Evolutionary conservation across 371 early-diverging fungal species (phyloP), one percentile per base, ranked within the genome.

Genomic region (Actinomucor elegans): DNA sequence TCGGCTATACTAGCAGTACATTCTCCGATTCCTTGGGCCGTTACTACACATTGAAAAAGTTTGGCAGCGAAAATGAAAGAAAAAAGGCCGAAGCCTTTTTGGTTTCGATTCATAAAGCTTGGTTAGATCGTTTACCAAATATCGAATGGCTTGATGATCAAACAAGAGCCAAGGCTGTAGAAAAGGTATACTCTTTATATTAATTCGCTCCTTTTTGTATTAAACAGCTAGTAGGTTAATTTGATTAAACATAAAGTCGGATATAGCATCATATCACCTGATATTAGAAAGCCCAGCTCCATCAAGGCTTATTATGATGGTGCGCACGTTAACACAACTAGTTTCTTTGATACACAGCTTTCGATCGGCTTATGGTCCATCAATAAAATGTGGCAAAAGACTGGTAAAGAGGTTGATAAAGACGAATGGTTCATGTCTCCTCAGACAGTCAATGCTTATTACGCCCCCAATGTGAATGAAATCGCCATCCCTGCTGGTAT

Each of bases 401-500:
- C 41, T 64, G 11, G 64, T 60, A 33, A 67, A 60, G 5, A 74
- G 78, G 48, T 62, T 54, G 53, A 55, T 38, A 17, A 59, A 62
- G 47, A 85, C 79, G 85, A 41, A 45, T 44, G 64, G 64, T 26
- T 44, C 17, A 41, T 77, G 71, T 57, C 61, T 27, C 78, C 81
- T n/a, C 78, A 79, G 38, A 77, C 72, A 2, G 81, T 81, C 40
- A 81, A 83, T 55, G 81, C 80, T 1, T 63, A 57, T 35, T 57
- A 63, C 31, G 33, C 57, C 11, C 51, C 57, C 20, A 57, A 54
- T 29, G 23, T 40, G 21, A 63, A 63, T 23, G 49, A 70, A 57
- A 78, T 86, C 28, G 75, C 77, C 4, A 72, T 87, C 18, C 82
- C 79, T 10, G 84, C 85, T 7, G 86, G 79, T 1, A 80, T 87